Conservation (phyloP, 1,284 basidiomycete genomes). For the Marasmius tenuissimus region DNA sequence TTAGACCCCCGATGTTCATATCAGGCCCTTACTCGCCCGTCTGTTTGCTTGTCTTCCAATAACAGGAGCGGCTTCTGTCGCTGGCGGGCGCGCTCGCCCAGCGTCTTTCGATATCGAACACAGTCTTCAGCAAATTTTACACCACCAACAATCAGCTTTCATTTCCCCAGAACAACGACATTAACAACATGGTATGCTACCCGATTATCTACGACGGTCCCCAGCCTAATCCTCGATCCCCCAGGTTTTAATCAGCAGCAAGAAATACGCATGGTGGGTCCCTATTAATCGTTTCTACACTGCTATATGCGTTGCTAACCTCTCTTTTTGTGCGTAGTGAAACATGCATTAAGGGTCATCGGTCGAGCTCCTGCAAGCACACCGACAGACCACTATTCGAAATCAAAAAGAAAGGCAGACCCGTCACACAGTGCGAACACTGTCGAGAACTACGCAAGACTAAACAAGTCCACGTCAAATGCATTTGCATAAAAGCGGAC, state of each 20-base stretch:
- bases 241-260: slow-evolving; percentile 75
- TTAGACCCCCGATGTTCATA: slow-evolving; percentile 39
- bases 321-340: slow-evolving; percentile 45
- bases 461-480: slow-evolving; percentile 72
- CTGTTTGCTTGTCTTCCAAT: slow-evolving; percentile 39
- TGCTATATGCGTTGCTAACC: neutral
- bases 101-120: slow-evolving; percentile 18
- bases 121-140: neutral
- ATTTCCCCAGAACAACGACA: slow-evolving; percentile 9
- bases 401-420: slow-evolving; percentile 78
- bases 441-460: slow-evolving; percentile 77
- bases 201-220: neutral
- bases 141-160: neutral
- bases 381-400: slow-evolving; percentile 77
- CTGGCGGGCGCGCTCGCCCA: slow-evolving; percentile 46
- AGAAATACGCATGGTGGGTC: slow-evolving; percentile 78
- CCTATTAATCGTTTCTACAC: neutral
- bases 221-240: slow-evolving; percentile 3
- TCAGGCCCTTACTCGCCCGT: slow-evolving; percentile 30
- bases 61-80: slow-evolving; percentile 43
- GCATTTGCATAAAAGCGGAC: slow-evolving; percentile 51
- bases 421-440: slow-evolving; percentile 78
- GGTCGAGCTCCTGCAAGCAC: slow-evolving; percentile 76
- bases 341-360: slow-evolving; percentile 83
- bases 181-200: slow-evolving; percentile 38